Conservation (phyloP, 2,329 filamentous ascomycete species). For the Cladosporium sp. region DNA sequence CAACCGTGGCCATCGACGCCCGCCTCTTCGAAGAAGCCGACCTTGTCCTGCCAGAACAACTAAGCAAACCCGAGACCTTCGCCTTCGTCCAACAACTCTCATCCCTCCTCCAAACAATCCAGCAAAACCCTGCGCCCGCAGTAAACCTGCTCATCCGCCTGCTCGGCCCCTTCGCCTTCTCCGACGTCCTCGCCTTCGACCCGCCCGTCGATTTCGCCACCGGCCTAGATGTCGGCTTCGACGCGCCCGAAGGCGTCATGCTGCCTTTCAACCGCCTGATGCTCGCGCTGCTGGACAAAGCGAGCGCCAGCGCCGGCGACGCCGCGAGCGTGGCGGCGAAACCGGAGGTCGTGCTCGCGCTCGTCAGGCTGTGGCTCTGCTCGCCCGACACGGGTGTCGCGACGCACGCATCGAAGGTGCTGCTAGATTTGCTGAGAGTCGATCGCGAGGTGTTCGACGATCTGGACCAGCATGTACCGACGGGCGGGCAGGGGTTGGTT, state of each 20-base stretch:
- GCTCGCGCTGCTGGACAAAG: constrained; percentile 52
- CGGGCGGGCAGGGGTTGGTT: constrained; percentile 46
- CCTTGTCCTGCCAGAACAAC: constrained; percentile 37
- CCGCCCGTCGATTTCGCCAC: constrained; percentile 48
- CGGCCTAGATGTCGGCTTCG: constrained; percentile 43
- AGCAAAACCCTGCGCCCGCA: constrained; percentile 52
- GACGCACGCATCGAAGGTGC: constrained; percentile 46
- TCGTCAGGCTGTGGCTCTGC: constrained; percentile 55
- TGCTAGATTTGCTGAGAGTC: constrained; percentile 48
- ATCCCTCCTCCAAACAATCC: constrained; percentile 45
- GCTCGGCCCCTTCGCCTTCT: constrained; percentile 44
- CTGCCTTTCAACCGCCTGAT: constrained; percentile 50
- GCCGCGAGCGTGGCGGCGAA: constrained; percentile 53
- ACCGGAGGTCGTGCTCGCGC: constrained; percentile 47
- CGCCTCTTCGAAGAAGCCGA: constrained; percentile 47
- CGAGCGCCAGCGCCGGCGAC: constrained; percentile 45
- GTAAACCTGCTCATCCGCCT: constrained; percentile 48
- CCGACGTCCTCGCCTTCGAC: constrained; percentile 41
- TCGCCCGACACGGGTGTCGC: constrained; percentile 51
- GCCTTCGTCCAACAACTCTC: constrained; percentile 42
- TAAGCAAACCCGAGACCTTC: constrained; percentile 27
- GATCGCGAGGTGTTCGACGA: constrained; percentile 35
- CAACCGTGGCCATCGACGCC: constrained; percentile 38
- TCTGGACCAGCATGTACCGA: constrained; percentile 17
- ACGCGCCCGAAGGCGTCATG: constrained; percentile 25